These are phyloP conservation scores for Bipolaris oryzae DNA, from an alignment of 2,329 filamentous ascomycete genomes.

Conservation along the genomic window DNA sequence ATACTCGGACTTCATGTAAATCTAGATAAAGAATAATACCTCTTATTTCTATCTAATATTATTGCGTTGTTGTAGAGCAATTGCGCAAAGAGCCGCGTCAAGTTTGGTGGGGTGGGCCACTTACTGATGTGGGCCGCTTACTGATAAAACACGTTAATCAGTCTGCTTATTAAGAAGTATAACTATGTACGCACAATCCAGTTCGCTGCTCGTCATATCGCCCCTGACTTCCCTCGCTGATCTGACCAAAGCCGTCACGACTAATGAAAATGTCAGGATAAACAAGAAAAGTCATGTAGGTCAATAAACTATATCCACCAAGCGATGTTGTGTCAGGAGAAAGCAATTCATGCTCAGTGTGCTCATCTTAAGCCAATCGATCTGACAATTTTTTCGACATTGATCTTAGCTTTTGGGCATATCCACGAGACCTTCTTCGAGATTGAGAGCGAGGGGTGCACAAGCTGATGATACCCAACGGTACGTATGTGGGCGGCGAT, in stretches of 20 bases:
- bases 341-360: constrained; percentile 29
- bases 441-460: constrained; percentile 38
- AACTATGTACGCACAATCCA: constrained; percentile 32
- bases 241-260: constrained; percentile 23
- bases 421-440: constrained; percentile 43
- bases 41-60: too few species aligned
- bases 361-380: constrained; percentile 41
- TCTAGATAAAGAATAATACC: too few species aligned
- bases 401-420: constrained; percentile 37
- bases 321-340: constrained; percentile 34
- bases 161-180: constrained; percentile 26
- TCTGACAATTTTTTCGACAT: constrained; percentile 41
- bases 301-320: constrained; percentile 30
- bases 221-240: constrained; percentile 18
- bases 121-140: too few species aligned
- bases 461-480: constrained; percentile 40
- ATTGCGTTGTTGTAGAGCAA: too few species aligned
- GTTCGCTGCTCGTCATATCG: constrained; percentile 24
- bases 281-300: constrained; percentile 41
- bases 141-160: too few species aligned
- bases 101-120: too few species aligned
- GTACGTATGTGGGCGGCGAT: constrained; percentile 27
- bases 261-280: constrained; percentile 33
- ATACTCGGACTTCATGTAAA: too few species aligned
- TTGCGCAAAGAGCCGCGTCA: too few species aligned